Percentiles rank a stretch among this genome's conserved stretches.
These are phyloP conservation scores for Pseudonitzschia delicatissima DNA, from an alignment of 108 stramenopile species.

Conservation along the genomic window DNA sequence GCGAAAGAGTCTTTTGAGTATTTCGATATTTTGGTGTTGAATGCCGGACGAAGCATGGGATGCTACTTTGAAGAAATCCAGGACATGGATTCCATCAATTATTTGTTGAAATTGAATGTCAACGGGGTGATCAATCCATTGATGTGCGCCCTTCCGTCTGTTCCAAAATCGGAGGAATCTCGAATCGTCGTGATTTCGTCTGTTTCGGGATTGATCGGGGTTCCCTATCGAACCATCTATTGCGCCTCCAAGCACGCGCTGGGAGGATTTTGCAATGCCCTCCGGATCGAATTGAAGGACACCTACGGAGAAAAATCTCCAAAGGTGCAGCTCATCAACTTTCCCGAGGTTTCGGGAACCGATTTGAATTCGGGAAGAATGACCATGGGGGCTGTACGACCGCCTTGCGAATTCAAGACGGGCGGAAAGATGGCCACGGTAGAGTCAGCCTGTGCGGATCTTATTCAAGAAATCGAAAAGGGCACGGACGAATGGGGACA, in stretches of 20 bases:
- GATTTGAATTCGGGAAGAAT: slow-evolving; percentile 8
- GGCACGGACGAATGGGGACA: neutral
- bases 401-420: slow-evolving; percentile 14
- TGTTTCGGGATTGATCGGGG: slow-evolving; percentile 76
- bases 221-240: slow-evolving; percentile 69
- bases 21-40: slow-evolving; percentile 24
- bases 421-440: slow-evolving; percentile 3
- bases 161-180: slow-evolving; percentile 22
- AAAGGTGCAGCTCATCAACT: slow-evolving; percentile 12
- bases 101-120: slow-evolving; percentile 26
- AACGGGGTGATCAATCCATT: slow-evolving; percentile 22
- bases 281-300: slow-evolving; percentile 60
- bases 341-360: slow-evolving; percentile 21
- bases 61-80: slow-evolving; percentile 34
- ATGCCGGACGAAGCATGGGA: slow-evolving; percentile 25
- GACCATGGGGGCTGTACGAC: slow-evolving; percentile 22
- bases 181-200: slow-evolving; percentile 70
- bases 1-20: slow-evolving; percentile 1
- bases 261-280: slow-evolving; percentile 78
- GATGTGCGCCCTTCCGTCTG: slow-evolving; percentile 11
- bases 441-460: neutral
- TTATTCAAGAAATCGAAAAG: neutral
- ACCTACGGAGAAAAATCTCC: slow-evolving; percentile 19
- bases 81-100: slow-evolving; percentile 15
- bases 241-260: slow-evolving; percentile 83